These are phyloP conservation scores for Nepenthes alata DNA, from an alignment of 179 eudicot genomes.

Conservation along the genomic window DNA sequence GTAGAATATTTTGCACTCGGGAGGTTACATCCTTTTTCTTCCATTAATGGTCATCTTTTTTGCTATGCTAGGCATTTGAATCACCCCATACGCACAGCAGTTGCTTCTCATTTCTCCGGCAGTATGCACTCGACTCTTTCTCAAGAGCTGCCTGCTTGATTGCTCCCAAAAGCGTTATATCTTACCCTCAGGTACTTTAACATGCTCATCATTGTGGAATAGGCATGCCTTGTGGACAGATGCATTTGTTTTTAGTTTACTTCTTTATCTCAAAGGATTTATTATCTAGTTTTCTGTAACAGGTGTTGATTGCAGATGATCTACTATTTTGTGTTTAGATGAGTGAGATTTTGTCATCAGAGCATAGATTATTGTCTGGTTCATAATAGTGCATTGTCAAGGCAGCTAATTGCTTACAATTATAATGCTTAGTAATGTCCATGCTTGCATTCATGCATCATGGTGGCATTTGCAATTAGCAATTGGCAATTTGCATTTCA, in stretches of 20 bases:
- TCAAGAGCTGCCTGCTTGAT: conserved; percentile 80
- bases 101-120: conserved; percentile 71
- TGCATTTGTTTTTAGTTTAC: too few species aligned
- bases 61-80: conserved; percentile 74
- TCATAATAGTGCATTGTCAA: too few species aligned
- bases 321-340: too few species aligned
- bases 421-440: too few species aligned
- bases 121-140: conserved; percentile 82
- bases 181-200: conserved; percentile 83
- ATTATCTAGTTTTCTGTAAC: too few species aligned
- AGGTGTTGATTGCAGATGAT: too few species aligned
- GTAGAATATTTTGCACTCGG: neutral
- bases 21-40: neutral
- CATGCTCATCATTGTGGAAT: neutral
- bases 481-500: neutral
- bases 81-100: conserved; percentile 87
- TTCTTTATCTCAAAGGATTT: too few species aligned
- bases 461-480: neutral
- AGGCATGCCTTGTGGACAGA: neutral
- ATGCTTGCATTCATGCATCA: too few species aligned
- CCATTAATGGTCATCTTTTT: neutral
- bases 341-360: too few species aligned
- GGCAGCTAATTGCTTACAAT: too few species aligned
- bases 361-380: too few species aligned
- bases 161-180: conserved; percentile 69